Conservation (phyloP, 2,329 filamentous ascomycete species). For the Nigrospora osmanthi region DNA sequence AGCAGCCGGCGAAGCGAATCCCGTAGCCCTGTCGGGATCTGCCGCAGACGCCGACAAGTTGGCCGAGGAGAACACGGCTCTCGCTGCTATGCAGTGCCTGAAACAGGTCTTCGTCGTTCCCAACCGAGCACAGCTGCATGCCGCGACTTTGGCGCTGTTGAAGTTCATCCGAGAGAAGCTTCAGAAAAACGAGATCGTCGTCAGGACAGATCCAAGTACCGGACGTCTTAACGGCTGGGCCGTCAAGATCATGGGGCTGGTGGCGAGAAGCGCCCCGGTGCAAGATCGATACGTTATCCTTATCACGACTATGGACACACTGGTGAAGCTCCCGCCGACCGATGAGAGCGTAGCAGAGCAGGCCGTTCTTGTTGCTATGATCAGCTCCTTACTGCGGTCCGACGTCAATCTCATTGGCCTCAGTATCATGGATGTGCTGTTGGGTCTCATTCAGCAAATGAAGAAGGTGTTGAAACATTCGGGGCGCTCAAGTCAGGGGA, state of each 20-base stretch:
- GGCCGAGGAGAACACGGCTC: slow-evolving; percentile 80
- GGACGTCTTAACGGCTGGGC: slow-evolving; percentile 63
- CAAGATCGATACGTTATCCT: slow-evolving; percentile 91
- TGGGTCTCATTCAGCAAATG: slow-evolving; percentile 79
- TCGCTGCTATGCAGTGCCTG: slow-evolving; percentile 78
- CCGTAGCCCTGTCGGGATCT: slow-evolving; percentile 68
- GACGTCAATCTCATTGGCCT: slow-evolving; percentile 90
- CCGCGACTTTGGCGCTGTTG: slow-evolving; percentile 66
- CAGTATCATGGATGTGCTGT: slow-evolving; percentile 89
- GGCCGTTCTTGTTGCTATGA: slow-evolving; percentile 66
- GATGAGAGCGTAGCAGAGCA: slow-evolving; percentile 69
- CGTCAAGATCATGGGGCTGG: slow-evolving; percentile 69
- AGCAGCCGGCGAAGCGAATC: slow-evolving; percentile 54
- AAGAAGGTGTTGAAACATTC: slow-evolving; percentile 65
- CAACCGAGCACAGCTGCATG: slow-evolving; percentile 73
- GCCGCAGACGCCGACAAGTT: slow-evolving; percentile 82
- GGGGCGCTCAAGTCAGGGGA: slow-evolving; percentile 21
- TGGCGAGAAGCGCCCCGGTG: slow-evolving; percentile 83
- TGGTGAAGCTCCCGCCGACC: slow-evolving; percentile 59
- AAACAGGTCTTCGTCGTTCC: slow-evolving; percentile 79
- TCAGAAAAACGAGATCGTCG: slow-evolving; percentile 38
- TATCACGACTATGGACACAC: slow-evolving; percentile 69
- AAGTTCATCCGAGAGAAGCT: slow-evolving; percentile 63
- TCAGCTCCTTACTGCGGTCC: slow-evolving; percentile 76
- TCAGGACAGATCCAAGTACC: slow-evolving; percentile 38